Conservation (phyloP, 176 grass and related monocot genomes). For the Chloris gayana region DNA sequence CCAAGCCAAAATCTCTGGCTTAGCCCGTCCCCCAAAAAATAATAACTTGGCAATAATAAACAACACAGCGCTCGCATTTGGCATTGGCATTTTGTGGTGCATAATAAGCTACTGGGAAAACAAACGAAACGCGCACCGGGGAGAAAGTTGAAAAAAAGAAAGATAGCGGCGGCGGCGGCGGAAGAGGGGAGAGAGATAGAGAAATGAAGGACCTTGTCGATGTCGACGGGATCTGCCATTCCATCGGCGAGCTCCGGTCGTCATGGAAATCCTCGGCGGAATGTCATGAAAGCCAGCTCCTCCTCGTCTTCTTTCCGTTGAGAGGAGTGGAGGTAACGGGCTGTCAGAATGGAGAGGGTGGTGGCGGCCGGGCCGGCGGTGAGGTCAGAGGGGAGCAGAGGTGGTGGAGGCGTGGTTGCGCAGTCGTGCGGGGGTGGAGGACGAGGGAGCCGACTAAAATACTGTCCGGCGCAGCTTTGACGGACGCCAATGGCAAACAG, state of each 20-base stretch:
- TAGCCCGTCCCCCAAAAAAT: not conserved
- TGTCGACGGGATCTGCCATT: conserved; percentile 96
- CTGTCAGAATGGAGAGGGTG: not conserved
- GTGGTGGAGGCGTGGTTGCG: not conserved
- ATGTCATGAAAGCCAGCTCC: conserved; percentile 64
- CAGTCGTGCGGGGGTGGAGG: not conserved
- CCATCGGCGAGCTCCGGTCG: conserved; percentile 56
- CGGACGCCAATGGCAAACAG: not conserved
- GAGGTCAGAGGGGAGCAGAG: not conserved
- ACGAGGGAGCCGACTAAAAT: not conserved
- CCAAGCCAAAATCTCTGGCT: not conserved
- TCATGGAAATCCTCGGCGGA: conserved; percentile 59
- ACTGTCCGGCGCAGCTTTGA: not conserved
- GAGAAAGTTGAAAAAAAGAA: not conserved
- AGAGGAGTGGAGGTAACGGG: too few relatives aligned
- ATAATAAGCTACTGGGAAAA: not conserved
- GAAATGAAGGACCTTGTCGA: conserved; percentile 60
- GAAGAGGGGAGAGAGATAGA: not conserved
- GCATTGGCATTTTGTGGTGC: conserved; percentile 17
- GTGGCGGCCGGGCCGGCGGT: not conserved
- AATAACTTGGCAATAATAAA: not conserved
- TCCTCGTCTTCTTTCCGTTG: not conserved
- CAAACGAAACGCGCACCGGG: not conserved
- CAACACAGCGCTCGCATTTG: not conserved
- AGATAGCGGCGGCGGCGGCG: not conserved